Evolutionary conservation across 345 rosid species (phyloP), one percentile per base, ranked within the genome.

Genomic region (Hevea brasiliensis): DNA sequence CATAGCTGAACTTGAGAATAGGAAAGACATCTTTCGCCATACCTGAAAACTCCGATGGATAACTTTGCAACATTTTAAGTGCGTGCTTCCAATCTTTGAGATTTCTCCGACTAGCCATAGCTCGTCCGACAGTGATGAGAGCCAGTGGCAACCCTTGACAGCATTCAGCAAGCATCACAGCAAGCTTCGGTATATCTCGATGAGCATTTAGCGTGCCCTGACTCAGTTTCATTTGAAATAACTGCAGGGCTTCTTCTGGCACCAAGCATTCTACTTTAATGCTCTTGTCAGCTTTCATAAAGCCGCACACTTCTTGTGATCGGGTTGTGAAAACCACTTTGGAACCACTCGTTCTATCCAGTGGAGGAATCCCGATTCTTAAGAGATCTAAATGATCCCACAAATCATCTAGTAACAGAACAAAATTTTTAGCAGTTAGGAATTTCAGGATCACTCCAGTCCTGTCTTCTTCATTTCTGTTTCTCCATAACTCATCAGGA

Each of bases 91-190:
- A 74, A 14, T 71, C 67, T 2, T 27, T 7, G 1, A 37, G 68
- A 15, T 17, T 32, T 20, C 4, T 42, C 63, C 29, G 24, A 18
- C 63, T 2, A 4, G 72, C 71, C 84, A 81, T 77, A 58, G 79
- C 74, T 51, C 61, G 18, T 3, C 70, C 79, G 0, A 71, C 10
- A 1, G 78, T 77, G 24, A 69, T 44, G 15, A 81, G 70, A 27
- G 81, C 79, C 1, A 81, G 65, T 32, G 84, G 84, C 67, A 81
- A 44, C 7, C 75, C 77, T 29, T 23, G 24, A 12, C 81, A 74
- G 50, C 61, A 61, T 14, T 8, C 0, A 21, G 24, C 50, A 10
- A 76, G 59, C 12, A 41, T 47, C 21, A 41, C 51, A 0, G 72
- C 71, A 0, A 72, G 70, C 3, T 55, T 0, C 8, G n/a, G 74